Percentiles rank a stretch among this genome's conserved stretches.
Evolutionary conservation across 2,329 filamentous ascomycete species (phyloP).

Genomic region (Trichoderma sp.): DNA sequence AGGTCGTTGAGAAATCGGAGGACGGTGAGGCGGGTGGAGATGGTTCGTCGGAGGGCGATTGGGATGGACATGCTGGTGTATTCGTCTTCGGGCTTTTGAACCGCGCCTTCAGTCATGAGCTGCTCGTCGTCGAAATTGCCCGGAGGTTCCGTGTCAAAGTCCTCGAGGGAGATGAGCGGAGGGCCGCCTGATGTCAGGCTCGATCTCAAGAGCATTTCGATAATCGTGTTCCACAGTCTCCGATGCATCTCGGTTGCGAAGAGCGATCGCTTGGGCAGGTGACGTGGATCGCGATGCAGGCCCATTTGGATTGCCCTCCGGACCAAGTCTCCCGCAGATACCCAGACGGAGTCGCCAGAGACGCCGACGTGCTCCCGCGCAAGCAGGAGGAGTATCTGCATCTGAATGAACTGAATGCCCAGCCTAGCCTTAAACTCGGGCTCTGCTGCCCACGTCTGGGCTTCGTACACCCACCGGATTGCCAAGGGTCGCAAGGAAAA

Average conservation of each 20-base stretch:
- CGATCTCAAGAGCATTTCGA: slow-evolving; percentile 51
- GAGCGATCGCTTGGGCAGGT: slow-evolving; percentile 42
- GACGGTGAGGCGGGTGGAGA: slow-evolving; percentile 49
- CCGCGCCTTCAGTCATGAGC: slow-evolving; percentile 39
- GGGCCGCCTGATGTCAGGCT: slow-evolving; percentile 51
- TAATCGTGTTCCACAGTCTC: slow-evolving; percentile 56
- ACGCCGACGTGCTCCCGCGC: slow-evolving; percentile 45
- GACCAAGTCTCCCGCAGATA: slow-evolving; percentile 48
- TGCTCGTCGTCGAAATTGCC: slow-evolving; percentile 56
- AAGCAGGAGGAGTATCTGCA: slow-evolving; percentile 47
- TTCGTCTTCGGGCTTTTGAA: slow-evolving; percentile 39
- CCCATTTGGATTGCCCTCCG: slow-evolving; percentile 54
- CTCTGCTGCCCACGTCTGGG: slow-evolving; percentile 55
- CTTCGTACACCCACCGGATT: slow-evolving; percentile 60
- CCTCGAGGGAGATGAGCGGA: slow-evolving; percentile 47
- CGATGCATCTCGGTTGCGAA: slow-evolving; percentile 52
- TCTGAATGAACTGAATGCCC: slow-evolving; percentile 55
- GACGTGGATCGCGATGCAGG: slow-evolving; percentile 51
- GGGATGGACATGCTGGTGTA: slow-evolving; percentile 48
- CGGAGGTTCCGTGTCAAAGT: slow-evolving; percentile 54
- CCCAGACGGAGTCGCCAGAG: slow-evolving; percentile 53
- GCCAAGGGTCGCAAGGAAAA: slow-evolving; percentile 55
- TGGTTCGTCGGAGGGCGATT: slow-evolving; percentile 47
- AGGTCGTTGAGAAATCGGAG: slow-evolving; percentile 50
- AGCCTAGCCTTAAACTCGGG: slow-evolving; percentile 57